Base-by-base conservation (phyloP, 2,329 filamentous ascomycete genomes). In the Ceratocystis lukuohia region DNA sequence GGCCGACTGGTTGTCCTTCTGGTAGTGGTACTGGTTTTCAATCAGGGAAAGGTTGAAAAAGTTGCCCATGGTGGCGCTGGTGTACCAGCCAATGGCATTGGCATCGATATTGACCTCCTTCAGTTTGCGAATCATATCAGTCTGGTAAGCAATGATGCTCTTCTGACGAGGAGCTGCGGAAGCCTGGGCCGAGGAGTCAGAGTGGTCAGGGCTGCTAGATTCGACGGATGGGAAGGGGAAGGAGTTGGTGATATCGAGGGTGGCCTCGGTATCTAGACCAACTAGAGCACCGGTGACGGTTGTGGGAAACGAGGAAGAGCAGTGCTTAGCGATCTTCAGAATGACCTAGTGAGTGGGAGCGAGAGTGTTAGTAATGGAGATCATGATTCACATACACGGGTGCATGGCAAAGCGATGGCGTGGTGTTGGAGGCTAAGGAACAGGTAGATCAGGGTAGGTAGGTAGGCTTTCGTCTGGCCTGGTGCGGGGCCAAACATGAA, bases 1-100 rank as follows among this genome's bases (percentile, higher is more conserved):
- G 5, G 89, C 91, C 76, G 84, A 82, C 77, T 94, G 90, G 76
- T 96, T 96, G 72, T 95, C 90, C 77, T 90, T 94, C 81, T 99
- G 94, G 81, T 96, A 97, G 80, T 92, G 89, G 79, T 86, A 91
- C 78, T 96, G 92, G 81, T 97, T 99, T 83, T 99, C 94, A 77
- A 99, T 89, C 75, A 96, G 92, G 80, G 88, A 89, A 74, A 88
- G 77, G 81, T 92, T 96, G 81, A 97, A 83, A 72, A 97, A 97
- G 82, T 96, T 97, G 77, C 94, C 94, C 89, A 99, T 95, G 77
- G 91, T 96, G 70, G 92, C 91, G 80, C 91, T 96, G 68, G 91
- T 96, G 80, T 99, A 99, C 92, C 92, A 99, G 73, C 94, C 94
- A 68, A 96, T 91, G 73, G 91, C 95, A 81, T 97, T 96, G 71